Evolutionary conservation across 495 filamentous ascomycete species (phyloP).

Genomic region (Annulohypoxylon stygium): DNA sequence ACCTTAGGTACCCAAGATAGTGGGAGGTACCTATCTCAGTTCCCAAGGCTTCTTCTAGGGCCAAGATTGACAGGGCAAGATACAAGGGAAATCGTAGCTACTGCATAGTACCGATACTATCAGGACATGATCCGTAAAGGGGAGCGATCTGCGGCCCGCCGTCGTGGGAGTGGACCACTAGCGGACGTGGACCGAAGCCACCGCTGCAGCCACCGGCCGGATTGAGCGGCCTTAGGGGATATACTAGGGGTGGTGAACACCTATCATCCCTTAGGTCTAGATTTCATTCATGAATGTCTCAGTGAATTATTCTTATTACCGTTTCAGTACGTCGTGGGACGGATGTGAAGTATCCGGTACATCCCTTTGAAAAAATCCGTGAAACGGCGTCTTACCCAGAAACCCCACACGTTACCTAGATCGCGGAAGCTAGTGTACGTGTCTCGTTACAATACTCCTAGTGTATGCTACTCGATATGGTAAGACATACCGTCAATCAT

Average conservation of each 20-base stretch:
- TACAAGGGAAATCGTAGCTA: background rate
- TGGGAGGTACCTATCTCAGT: background rate
- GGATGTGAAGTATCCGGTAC: slow-evolving; percentile 31
- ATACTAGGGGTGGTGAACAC: background rate
- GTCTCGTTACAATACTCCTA: slow-evolving; percentile 14
- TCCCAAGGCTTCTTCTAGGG: background rate
- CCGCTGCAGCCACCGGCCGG: slow-evolving; percentile 34
- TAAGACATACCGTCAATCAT: background rate
- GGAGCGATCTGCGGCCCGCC: slow-evolving; percentile 42
- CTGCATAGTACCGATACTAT: background rate
- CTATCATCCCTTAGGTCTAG: slow-evolving; percentile 10
- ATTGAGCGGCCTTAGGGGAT: slow-evolving; percentile 1
- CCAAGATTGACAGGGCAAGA: slow-evolving; percentile 9
- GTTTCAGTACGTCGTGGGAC: slow-evolving; percentile 44
- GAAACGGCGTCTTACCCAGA: slow-evolving; percentile 14
- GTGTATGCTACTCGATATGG: background rate
- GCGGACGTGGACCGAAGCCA: slow-evolving; percentile 43
- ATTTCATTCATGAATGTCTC: background rate
- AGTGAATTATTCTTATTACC: slow-evolving; percentile 19
- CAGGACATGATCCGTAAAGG: slow-evolving; percentile 22
- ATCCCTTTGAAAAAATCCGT: slow-evolving; percentile 7
- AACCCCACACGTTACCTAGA: slow-evolving; percentile 18
- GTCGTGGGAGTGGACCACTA: slow-evolving; percentile 21
- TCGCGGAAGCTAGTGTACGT: slow-evolving; percentile 18
- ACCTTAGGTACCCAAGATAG: background rate